Evolutionary conservation across 805 yeast species (phyloP).

Genomic region (Zygosaccharomyces bisporus): DNA sequence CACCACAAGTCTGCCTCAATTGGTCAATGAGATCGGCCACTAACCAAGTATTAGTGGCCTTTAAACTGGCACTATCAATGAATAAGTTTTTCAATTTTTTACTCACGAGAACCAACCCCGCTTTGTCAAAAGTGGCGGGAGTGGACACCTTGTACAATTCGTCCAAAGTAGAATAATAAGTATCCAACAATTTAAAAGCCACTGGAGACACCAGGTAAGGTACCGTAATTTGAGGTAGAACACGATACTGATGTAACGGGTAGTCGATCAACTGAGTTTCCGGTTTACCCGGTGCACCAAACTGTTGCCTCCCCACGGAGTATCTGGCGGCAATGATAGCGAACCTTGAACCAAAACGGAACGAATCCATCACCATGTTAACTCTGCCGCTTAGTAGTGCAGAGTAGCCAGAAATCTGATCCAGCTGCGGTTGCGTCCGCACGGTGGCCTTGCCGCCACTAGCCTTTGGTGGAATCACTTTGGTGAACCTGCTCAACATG

Average conservation of each 20-base stretch:
- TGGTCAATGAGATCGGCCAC: slow-evolving; percentile 78
- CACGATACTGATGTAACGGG: slow-evolving; percentile 83
- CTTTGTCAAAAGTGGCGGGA: slow-evolving; percentile 41
- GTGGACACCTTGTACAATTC: slow-evolving; percentile 52
- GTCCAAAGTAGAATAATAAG: slow-evolving; percentile 47
- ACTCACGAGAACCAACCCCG: slow-evolving; percentile 44
- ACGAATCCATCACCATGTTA: slow-evolving; percentile 82
- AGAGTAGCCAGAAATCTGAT: slow-evolving; percentile 76
- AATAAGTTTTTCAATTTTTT: slow-evolving; percentile 68
- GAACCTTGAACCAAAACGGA: slow-evolving; percentile 73
- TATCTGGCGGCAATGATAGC: slow-evolving; percentile 83
- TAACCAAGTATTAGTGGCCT: slow-evolving; percentile 87
- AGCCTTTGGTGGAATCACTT: slow-evolving; percentile 51
- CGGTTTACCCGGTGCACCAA: slow-evolving; percentile 43
- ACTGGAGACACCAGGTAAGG: slow-evolving; percentile 74
- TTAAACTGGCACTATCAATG: slow-evolving; percentile 80
- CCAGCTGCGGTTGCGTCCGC: slow-evolving; percentile 61
- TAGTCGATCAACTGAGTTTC: slow-evolving; percentile 73
- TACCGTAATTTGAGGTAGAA: slow-evolving; percentile 79
- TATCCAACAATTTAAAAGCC: slow-evolving; percentile 54
- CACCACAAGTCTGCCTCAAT: slow-evolving; percentile 92
- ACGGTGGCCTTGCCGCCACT: slow-evolving; percentile 51
- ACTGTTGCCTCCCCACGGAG: slow-evolving; percentile 87
- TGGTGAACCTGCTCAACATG: slow-evolving; percentile 77
- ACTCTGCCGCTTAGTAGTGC: slow-evolving; percentile 88